Evolutionary conservation across 2,329 filamentous ascomycete species (phyloP).

Genomic region (Arachnopeziza araneosa): DNA sequence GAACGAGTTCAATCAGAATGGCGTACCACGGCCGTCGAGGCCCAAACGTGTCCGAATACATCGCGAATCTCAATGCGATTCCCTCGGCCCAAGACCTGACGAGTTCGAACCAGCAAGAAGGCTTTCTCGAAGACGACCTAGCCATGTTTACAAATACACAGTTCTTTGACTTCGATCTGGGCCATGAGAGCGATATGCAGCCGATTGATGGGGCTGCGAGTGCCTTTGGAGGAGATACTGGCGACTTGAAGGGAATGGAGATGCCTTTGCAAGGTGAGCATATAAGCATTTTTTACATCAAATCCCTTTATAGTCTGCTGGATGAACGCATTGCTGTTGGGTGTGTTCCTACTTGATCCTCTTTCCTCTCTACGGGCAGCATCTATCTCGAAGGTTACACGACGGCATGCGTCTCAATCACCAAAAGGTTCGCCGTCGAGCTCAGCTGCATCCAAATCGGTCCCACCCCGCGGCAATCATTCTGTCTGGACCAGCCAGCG

Average conservation of each 20-base stretch:
- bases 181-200: slow-evolving; percentile 54
- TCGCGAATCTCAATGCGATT: slow-evolving; percentile 76
- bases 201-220: background rate
- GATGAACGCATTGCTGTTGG: background rate
- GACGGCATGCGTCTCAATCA: background rate
- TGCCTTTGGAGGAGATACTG: slow-evolving; percentile 8
- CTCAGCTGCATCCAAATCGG: background rate
- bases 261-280: slow-evolving; percentile 1
- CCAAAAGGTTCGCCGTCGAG: background rate
- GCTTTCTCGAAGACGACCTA: slow-evolving; percentile 65
- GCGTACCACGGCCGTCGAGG: slow-evolving; percentile 70
- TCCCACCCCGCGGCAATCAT: background rate
- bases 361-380: too few relatives aligned
- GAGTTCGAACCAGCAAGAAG: slow-evolving; percentile 45
- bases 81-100: slow-evolving; percentile 56
- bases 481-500: background rate
- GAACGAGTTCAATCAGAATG: slow-evolving; percentile 33
- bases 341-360: background rate
- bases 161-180: slow-evolving; percentile 73
- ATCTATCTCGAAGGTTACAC: too few relatives aligned
- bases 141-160: slow-evolving; percentile 77
- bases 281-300: background rate
- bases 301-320: background rate
- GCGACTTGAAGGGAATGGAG: slow-evolving; percentile 17
- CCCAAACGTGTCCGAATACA: slow-evolving; percentile 84